These are phyloP conservation scores for Lepidium aucheri DNA, from an alignment of 345 rosid species.

Conservation along the genomic window DNA sequence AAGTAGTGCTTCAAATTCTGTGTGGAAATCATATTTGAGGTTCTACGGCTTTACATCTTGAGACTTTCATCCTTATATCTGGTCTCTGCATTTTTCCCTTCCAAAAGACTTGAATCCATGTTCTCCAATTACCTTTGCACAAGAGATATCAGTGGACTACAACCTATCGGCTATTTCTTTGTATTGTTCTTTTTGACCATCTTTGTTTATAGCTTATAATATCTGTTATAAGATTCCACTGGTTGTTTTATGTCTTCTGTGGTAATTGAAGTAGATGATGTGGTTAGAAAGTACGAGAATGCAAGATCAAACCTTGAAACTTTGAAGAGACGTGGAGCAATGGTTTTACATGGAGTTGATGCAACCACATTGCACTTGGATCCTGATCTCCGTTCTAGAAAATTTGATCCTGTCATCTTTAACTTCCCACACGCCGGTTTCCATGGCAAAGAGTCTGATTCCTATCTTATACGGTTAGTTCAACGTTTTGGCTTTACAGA, in stretches of 20 bases:
- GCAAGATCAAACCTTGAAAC: slow-evolving; percentile 36
- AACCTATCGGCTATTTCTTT: no score
- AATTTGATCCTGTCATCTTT: slow-evolving; percentile 43
- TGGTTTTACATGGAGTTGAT: slow-evolving; percentile 42
- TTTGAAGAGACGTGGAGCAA: slow-evolving; percentile 36
- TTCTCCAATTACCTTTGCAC: no score
- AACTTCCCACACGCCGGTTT: slow-evolving; percentile 71
- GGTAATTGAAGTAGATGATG: slow-evolving; percentile 25
- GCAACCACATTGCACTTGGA: slow-evolving; percentile 37
- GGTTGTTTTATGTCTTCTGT: background rate
- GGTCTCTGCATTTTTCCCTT: no score
- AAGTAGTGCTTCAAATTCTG: no score
- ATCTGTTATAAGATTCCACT: no score
- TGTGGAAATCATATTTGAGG: no score
- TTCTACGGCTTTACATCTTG: no score
- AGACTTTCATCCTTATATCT: no score
- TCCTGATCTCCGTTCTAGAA: slow-evolving; percentile 25
- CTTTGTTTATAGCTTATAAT: no score
- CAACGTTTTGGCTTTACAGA: background rate
- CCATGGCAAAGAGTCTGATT: slow-evolving; percentile 23
- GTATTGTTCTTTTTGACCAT: no score
- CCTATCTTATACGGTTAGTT: slow-evolving; percentile 27
- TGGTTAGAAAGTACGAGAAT: slow-evolving; percentile 33
- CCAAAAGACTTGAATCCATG: no score
- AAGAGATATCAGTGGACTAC: no score